Evolutionary conservation across 768 basidiomycete species (phyloP), one percentile per base, ranked within the genome.

Genomic region (Holtermanniella nyarrowii): DNA sequence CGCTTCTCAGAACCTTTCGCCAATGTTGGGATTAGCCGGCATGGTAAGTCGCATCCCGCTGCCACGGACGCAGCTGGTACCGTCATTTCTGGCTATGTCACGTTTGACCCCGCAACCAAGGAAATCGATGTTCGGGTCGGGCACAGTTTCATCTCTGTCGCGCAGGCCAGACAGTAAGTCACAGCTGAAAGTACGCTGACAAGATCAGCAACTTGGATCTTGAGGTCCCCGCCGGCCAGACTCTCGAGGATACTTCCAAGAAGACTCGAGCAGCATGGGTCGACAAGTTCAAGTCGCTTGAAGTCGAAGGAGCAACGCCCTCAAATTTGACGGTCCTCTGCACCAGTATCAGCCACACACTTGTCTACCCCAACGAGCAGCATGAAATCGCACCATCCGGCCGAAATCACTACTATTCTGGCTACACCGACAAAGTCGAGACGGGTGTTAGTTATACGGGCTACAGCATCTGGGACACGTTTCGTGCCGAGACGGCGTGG

Each of bases 401-500:
- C 23, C 48, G 22, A 52, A 21, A 16, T 22, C 45, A 37, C 5
- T 87, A 88, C 66, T 88, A 83, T 67, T 87, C 85, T 4, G 86
- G 79, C 0, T 87, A 88, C 53, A 82, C 85, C 50, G 79, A 83
- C 47, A 53, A 69, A 4, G 70, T 87, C 3, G 52, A 54, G 16
- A 4, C 20, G 24, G 80, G 82, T 16, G 72, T 74, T n/a, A 85
- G 83, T 0, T 87, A 87, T 59, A 84, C 81, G 0, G 85, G 85
- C 0, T 87, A 87, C 48, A 55, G 51, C 0, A 67, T 52, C 5
- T 60, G 84, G 83, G 85, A 88, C 60, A 86, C 81, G 0, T 88
- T 78, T 67, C 80, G 86, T 12, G 85, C 86, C 0, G 78, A 78
- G 49, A 87, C 85, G 81, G 83, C 82, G 0, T 85, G 83, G 80